Evolutionary conservation across 2,329 filamentous ascomycete genomes (phyloP), one percentile per base, ranked within the genome.

Genomic region (Chalaropsis ovoidea): DNA sequence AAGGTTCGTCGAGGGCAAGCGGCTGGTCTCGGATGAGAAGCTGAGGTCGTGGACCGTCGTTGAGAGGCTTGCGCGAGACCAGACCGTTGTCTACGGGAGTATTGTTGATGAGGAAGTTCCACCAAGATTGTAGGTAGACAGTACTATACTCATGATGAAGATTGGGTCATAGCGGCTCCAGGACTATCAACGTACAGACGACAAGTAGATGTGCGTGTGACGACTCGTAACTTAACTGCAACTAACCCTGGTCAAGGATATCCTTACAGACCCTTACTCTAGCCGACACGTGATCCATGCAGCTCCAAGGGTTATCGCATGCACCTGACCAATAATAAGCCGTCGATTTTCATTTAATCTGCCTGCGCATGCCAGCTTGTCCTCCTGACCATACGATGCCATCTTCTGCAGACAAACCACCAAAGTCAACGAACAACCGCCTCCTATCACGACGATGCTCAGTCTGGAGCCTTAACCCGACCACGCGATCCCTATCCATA

Each of bases 1-100:
- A 15, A 71, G 78, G 2, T 81, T 77, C 65, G 65, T 80, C 31
- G 70, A 73, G 62, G 68, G 67, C 27, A 74, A 71, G 63, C 60
- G 63, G 42, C 54, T 69, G 35, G 61, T 66, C 1, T 47, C 54
- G 17, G 56, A 62, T 17, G 64, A 61, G 11, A 54, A 27, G 22
- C 35, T 47, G n/a, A 47, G 41, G 5, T 13, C 19, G 17, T 60
- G 61, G 62, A 63, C 43, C 10, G 64, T 52, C 5, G 62, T 54
- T 1, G 39, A 64, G 27, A 61, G 61, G 49, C 54, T 68, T 45
- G 63, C 52, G 17, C 62, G 63, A 47, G 68, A 68, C 22, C 68
- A 68, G 52, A 63, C 66, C 3, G 65, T 68, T 31, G 66, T 67
- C 4, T 68, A 67, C 58, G 63, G 68, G 2, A 49, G 60, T 31